A percentile compares a stretch with the other conserved stretches of the same genome.
phyloP scores from a whole-genome alignment of 1,139 yeast species.

The Suhomyces atakaporum region DNA sequence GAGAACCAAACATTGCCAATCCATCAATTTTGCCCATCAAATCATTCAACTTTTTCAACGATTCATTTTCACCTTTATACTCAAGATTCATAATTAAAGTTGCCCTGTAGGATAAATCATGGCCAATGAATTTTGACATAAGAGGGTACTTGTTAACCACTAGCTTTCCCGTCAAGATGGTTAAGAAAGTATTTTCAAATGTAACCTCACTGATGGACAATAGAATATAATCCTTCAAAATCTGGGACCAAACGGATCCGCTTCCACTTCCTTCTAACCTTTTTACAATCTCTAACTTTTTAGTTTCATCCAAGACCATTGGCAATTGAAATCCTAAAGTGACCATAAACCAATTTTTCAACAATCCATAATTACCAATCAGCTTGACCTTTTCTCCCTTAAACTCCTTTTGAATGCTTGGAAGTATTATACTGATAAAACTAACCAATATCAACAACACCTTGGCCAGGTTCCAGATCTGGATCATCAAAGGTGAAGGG shows the following conservation, averaged over 20 bases:
- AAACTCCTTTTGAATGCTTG: conserved; percentile 18
- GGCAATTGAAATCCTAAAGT: conserved; percentile 37
- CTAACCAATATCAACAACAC: conserved; percentile 30
- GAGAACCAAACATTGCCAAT: conserved; percentile 32
- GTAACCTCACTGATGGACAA: conserved; percentile 34
- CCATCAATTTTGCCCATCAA: conserved; percentile 40
- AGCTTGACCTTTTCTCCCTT: conserved; percentile 5
- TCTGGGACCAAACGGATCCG: conserved; percentile 16
- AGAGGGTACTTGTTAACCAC: conserved; percentile 26
- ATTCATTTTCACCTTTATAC: conserved; percentile 29
- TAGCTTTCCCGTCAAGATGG: conserved; percentile 33
- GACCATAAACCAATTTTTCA: conserved; percentile 29
- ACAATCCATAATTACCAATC: conserved; percentile 2
- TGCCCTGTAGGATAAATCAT: conserved; percentile 30
- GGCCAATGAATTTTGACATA: conserved; percentile 23
- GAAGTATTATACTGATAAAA: conserved; percentile 27
- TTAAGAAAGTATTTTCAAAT: conserved; percentile 42
- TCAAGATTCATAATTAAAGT: conserved; percentile 35
- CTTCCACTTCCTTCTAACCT: conserved; percentile 27
- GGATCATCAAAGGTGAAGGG: conserved; percentile 28
- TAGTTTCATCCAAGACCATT: conserved; percentile 19
- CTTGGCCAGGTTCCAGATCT: conserved; percentile 32
- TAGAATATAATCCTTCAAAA: conserved; percentile 32
- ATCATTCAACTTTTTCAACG: conserved; percentile 27
- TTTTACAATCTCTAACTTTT: conserved; percentile 22